Evolutionary conservation across 73 alveolate genomes (phyloP), one percentile per base, ranked within the genome.

Genomic region (Blepharisma stoltei): DNA sequence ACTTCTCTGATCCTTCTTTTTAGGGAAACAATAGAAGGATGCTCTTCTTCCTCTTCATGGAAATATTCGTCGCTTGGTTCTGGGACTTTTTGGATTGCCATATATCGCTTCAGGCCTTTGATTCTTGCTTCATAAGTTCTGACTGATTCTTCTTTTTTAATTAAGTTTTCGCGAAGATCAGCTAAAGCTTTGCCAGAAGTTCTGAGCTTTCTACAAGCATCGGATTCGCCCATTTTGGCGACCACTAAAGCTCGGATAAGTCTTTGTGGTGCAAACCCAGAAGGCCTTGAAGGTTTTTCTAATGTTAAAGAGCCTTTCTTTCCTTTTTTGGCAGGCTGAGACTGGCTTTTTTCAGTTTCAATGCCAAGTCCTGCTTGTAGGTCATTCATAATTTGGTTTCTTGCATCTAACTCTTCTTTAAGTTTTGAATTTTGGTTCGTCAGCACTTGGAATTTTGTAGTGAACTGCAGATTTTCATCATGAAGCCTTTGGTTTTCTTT

Each of bases 371-470:
- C 14, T 1, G 18, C 18, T 48, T 65, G 77, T 6, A 73, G 80
- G 6, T 82, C 89, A 6, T 9, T 7, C 20, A 82, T 23, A 0
- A 85, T 81, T 48, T 76, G 25, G 48, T 73, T 73, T n/a, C 60
- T 47, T 0, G 54, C 25, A 44, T 82, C 21, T 6, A 82, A 6
- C 60, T 82, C 83, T 37, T 79, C 77, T 76, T 67, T 82, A 0
- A 77, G 73, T 18, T 47, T 54, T 7, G 44, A 60, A 45, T 53
- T 27, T 20, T 47, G 20, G 11, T 18, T 8, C 6, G 50, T 76
- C 50, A 53, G 77, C 4, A 27, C 54, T 48, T 82, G 67, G 65
- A 49, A 32, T 47, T 82, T 76, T 78, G 37, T 21, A 2, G 78
- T 50, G 0, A 78, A 41, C 6, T 47, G 49, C 38, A 41, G 65